phyloP scores from a whole-genome alignment of 2,329 filamentous ascomycete genomes.

The Aotearoamyces nothofagi region DNA sequence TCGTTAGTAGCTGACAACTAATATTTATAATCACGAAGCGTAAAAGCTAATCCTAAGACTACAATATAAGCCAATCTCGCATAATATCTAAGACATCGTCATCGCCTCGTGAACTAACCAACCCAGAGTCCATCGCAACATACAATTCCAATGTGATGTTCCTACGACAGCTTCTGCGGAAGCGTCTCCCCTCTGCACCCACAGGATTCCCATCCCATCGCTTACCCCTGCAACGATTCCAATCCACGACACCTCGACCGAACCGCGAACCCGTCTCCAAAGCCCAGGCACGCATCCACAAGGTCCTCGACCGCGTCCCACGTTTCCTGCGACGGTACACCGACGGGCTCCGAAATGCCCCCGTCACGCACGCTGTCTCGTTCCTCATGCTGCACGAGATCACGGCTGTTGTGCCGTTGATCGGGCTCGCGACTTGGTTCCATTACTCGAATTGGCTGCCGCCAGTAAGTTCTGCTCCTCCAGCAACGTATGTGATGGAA shows the following conservation, averaged over 20 bases:
- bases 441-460: slow-evolving; percentile 70
- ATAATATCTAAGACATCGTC: too few relatives aligned
- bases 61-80: not conserved
- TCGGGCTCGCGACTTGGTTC: slow-evolving; percentile 62
- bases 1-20: too few relatives aligned
- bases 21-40: too few relatives aligned
- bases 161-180: not conserved
- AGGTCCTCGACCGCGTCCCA: slow-evolving; percentile 27
- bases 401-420: slow-evolving; percentile 68
- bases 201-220: not conserved
- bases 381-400: slow-evolving; percentile 88
- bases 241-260: not conserved
- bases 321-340: slow-evolving; percentile 55
- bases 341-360: slow-evolving; percentile 54
- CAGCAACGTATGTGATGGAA: too few relatives aligned
- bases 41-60: too few relatives aligned
- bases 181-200: not conserved
- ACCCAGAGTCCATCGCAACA: not conserved
- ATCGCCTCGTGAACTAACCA: too few relatives aligned
- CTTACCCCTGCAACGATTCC: not conserved
- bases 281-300: slow-evolving; percentile 1
- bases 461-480: slow-evolving; percentile 6
- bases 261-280: not conserved
- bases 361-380: slow-evolving; percentile 66
- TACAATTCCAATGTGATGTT: slow-evolving; percentile 1